Evolutionary conservation across 495 filamentous ascomycete genomes (phyloP).

Genomic region (Penicillium ochrochloron): DNA sequence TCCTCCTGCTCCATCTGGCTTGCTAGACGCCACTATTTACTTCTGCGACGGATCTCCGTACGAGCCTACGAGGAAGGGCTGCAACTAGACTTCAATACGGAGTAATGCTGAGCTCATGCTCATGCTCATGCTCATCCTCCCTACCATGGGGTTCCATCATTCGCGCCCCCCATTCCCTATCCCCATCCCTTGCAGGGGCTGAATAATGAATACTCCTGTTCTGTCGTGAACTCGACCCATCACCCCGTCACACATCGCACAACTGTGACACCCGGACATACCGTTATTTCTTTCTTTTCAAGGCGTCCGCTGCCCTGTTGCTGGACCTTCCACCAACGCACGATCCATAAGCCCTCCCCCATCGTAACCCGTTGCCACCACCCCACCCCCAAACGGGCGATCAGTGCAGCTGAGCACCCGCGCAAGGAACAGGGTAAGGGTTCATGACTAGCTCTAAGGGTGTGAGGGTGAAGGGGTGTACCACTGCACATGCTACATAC

Average conservation of each 20-base stretch:
- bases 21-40: neutral
- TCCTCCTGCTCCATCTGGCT: neutral
- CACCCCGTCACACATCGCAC: conserved; percentile 7
- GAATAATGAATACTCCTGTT: conserved; percentile 23
- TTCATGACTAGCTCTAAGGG: neutral
- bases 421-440: conserved; percentile 3
- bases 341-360: neutral
- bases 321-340: neutral
- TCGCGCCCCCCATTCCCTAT: neutral
- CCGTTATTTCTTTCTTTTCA: neutral
- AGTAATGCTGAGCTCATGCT: neutral
- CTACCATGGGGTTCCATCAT: neutral
- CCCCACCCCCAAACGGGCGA: conserved; percentile 18
- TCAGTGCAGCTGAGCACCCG: conserved; percentile 24
- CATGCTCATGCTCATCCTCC: neutral
- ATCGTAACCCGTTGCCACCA: conserved; percentile 1
- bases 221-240: neutral
- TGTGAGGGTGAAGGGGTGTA: conserved; percentile 14
- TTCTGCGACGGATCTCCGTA: neutral
- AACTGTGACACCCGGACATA: conserved; percentile 26
- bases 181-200: conserved; percentile 27
- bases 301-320: conserved; percentile 9
- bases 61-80: conserved; percentile 1
- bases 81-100: neutral
- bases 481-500: too few relatives aligned